Conservation (phyloP, 129 eudicot species). For the Pseudognaphalium luteoalbum region DNA sequence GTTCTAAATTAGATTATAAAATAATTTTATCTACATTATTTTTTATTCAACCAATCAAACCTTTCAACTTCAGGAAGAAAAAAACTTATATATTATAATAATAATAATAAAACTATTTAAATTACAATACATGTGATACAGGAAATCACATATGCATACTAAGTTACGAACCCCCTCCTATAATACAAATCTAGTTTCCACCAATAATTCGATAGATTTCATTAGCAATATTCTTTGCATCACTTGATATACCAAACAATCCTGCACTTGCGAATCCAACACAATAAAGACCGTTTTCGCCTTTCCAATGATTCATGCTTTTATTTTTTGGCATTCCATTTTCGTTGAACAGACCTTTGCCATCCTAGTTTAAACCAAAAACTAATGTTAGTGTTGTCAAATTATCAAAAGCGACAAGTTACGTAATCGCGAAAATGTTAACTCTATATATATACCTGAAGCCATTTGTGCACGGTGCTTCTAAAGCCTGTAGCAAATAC, state of each 20-base stretch:
- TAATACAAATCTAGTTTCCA: not conserved
- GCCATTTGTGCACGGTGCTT: constrained; percentile 51
- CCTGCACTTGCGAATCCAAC: constrained; percentile 57
- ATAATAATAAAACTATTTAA: too few species aligned
- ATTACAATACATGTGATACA: too few species aligned
- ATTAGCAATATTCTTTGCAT: constrained; percentile 44
- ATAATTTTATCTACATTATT: too few species aligned
- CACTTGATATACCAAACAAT: constrained; percentile 45
- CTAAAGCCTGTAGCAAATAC: constrained; percentile 62
- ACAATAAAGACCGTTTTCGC: constrained; percentile 48
- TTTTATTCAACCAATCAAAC: too few species aligned
- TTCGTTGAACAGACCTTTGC: constrained; percentile 39
- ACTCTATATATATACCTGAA: constrained; percentile 42
- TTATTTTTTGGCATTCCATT: constrained; percentile 45
- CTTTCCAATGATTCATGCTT: constrained; percentile 56
- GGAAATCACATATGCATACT: too few species aligned
- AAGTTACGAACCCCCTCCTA: too few species aligned
- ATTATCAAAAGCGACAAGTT: not conserved
- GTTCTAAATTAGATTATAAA: too few species aligned
- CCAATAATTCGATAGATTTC: constrained; percentile 17
- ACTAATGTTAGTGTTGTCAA: not conserved
- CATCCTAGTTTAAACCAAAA: constrained; percentile 32
- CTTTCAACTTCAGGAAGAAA: too few species aligned
- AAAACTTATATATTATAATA: too few species aligned
- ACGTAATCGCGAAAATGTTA: not conserved